Evolutionary conservation across 139 green algal species (phyloP), one percentile per base, ranked within the genome.

Genomic region (Asterochloris sp.): DNA sequence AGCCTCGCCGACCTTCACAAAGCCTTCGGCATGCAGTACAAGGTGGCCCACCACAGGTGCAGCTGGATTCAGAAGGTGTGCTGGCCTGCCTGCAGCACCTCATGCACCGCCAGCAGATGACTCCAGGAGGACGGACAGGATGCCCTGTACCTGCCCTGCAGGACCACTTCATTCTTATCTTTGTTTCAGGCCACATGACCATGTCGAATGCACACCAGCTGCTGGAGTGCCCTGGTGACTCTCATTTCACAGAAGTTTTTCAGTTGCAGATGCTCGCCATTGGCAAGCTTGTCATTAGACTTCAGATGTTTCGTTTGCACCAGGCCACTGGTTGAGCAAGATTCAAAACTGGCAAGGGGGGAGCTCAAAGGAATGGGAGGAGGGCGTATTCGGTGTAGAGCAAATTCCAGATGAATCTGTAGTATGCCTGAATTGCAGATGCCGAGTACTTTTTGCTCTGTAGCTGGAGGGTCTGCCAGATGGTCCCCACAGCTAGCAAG

Each of bases 311-410:
- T 54, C 38, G 38, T 54, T 54, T 54, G 38, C 66, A 26, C 19
- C 23, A 73, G 66, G 21, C 19, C 19, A 73, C 66, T 26, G 66
- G 66, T 21, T 21, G 23, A 26, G 9, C 66, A 26, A 73, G 9
- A 73, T 8, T 24, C 23, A 73, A 73, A 2, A 26, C 23, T 73
- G 23, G 19, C 66, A 21, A 73, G 21, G 23, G 67, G 67, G 23
- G 67, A 23, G 60, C 11, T 92, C 74, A 98, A 19, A 98, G 86
- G 77, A 98, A 97, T 12, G 93, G 92, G 38, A 98, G 88, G 71
- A 99, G 74, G 9, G 90, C 63, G 78, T 99, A 99, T 86, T 99
- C 96, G 16, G 88, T 83, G 82, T 99, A 99, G 83, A 99, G 99
- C 19, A 99, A 88, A 81, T 96, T 97, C 97, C 97, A 99, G 81